Evolutionary conservation across 73 alveolate genomes (phyloP).

Genomic region (Paraurostyla sp.): DNA sequence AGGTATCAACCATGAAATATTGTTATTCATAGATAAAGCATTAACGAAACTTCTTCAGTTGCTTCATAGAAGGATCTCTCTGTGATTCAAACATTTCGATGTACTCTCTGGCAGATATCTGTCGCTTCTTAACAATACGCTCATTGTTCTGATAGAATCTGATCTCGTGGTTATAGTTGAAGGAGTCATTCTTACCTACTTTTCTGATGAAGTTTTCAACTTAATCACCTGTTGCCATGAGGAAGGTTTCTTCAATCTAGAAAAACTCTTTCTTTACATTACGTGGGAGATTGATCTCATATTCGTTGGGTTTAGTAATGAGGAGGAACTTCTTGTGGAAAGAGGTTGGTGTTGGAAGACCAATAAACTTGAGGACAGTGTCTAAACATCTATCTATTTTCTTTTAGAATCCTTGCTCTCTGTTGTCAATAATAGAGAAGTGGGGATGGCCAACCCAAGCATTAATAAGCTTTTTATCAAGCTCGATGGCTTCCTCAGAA

Average conservation of each 20-base stretch:
- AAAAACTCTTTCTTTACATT: conserved; percentile 75
- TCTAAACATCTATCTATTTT: conserved; percentile 72
- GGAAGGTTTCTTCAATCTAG: conserved; percentile 84
- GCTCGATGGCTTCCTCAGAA: conserved; percentile 75
- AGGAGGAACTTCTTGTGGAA: conserved; percentile 74
- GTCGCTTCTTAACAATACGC: conserved; percentile 73
- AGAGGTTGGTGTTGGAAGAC: conserved; percentile 74
- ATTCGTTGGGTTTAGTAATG: conserved; percentile 58
- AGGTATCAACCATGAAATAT: conserved; percentile 81
- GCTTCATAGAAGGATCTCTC: conserved; percentile 73
- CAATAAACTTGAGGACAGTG: conserved; percentile 72
- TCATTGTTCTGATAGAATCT: conserved; percentile 61
- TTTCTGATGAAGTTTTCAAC: conserved; percentile 75
- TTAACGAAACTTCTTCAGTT: conserved; percentile 64
- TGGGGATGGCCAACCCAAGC: conserved; percentile 93
- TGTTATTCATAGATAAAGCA: conserved; percentile 80
- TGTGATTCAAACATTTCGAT: conserved; percentile 68
- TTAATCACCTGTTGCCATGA: conserved; percentile 56
- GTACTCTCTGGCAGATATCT: conserved; percentile 83
- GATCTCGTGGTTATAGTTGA: conserved; percentile 72
- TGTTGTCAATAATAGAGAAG: conserved; percentile 80
- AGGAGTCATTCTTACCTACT: conserved; percentile 81
- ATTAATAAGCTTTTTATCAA: conserved; percentile 72
- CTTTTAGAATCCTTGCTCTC: conserved; percentile 73
- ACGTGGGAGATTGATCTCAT: conserved; percentile 64